These are phyloP conservation scores for Pistacia atlantica DNA, from an alignment of 345 rosid species.

Conservation along the genomic window DNA sequence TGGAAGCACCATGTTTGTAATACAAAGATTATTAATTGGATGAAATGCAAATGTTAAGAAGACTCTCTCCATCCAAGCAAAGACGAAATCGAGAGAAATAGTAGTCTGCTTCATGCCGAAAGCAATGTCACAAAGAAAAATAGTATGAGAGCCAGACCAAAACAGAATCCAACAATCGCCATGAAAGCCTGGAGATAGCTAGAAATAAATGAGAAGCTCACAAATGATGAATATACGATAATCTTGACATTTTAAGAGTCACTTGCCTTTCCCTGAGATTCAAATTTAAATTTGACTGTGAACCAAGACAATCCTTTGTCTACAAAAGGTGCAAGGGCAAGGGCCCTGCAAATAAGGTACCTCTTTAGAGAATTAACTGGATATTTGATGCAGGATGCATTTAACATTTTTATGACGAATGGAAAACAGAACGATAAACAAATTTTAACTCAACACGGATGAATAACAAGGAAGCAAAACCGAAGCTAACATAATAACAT, in stretches of 20 bases:
- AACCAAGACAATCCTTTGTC: constrained; percentile 87
- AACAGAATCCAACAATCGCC: constrained; percentile 67
- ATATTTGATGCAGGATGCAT: background rate
- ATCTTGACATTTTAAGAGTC: constrained; percentile 1
- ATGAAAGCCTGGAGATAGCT: constrained; percentile 59
- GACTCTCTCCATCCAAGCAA: background rate
- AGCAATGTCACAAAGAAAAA: constrained; percentile 69
- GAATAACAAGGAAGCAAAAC: background rate
- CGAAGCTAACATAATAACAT: background rate
- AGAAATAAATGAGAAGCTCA: constrained; percentile 1
- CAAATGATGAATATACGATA: background rate
- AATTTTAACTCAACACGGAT: background rate
- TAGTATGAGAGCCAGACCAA: constrained; percentile 68
- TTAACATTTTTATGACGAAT: background rate
- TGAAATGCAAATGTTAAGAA: background rate
- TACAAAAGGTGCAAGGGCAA: constrained; percentile 89
- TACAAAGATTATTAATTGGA: background rate
- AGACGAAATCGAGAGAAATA: background rate
- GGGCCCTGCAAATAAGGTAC: constrained; percentile 58
- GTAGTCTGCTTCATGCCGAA: constrained; percentile 42
- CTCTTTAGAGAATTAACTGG: too few relatives aligned
- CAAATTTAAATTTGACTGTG: constrained; percentile 62
- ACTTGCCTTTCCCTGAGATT: constrained; percentile 74
- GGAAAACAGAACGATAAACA: background rate
- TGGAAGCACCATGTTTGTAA: background rate